Conservation (phyloP, 2,329 filamentous ascomycete species). For the Phaeoacremonium minimum region DNA sequence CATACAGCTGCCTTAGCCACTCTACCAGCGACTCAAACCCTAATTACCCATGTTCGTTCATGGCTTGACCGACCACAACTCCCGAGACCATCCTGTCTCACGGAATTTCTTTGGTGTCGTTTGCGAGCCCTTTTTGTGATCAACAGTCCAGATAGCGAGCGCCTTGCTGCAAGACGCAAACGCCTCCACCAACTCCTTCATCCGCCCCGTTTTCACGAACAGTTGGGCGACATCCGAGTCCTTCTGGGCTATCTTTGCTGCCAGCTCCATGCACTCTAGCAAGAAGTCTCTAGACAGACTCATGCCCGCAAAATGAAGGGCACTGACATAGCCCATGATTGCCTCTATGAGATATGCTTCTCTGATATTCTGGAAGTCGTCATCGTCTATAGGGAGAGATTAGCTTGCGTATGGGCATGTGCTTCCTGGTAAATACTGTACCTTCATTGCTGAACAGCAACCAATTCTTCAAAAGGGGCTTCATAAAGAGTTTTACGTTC, state of each 20-base stretch:
- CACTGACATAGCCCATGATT: conserved; percentile 76
- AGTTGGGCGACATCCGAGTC: conserved; percentile 61
- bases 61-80: conserved; percentile 56
- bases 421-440: conserved; percentile 24
- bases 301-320: conserved; percentile 74
- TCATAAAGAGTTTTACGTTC: conserved; percentile 50
- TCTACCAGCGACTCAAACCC: too few relatives aligned
- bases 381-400: conserved; percentile 43
- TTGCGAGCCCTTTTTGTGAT: conserved; percentile 43
- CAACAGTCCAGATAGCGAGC: conserved; percentile 51
- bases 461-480: conserved; percentile 62
- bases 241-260: conserved; percentile 68
- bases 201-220: conserved; percentile 61
- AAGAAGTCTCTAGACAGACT: conserved; percentile 71
- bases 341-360: conserved; percentile 81
- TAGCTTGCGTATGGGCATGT: not conserved
- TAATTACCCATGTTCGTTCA: too few relatives aligned
- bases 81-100: conserved; percentile 58
- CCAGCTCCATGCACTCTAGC: conserved; percentile 82
- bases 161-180: conserved; percentile 76
- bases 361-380: conserved; percentile 62
- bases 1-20: too few relatives aligned
- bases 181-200: conserved; percentile 71
- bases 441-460: conserved; percentile 51
- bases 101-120: conserved; percentile 55